Percentiles rank a stretch among this genome's conserved stretches.
Conservation (phyloP, 176 grass and related monocot species). For the Pontederia paniculata region DNA sequence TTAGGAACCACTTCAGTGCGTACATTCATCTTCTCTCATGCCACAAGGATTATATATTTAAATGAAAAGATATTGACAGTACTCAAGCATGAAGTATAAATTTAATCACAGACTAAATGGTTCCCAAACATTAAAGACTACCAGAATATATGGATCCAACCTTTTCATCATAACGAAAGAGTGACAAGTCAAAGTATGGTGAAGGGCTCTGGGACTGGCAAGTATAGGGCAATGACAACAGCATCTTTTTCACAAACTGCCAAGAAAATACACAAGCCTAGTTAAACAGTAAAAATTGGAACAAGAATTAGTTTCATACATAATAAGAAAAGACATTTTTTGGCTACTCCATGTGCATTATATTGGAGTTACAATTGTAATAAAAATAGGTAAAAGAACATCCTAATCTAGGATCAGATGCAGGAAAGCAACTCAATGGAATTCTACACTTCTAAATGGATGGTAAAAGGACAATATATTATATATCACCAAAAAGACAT, state of each 20-base stretch:
- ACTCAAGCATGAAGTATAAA: background rate
- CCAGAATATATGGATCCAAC: slow-evolving; percentile 21
- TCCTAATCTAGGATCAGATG: too few species aligned
- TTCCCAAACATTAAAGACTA: background rate
- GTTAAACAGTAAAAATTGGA: slow-evolving; percentile 10
- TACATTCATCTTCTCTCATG: too few species aligned
- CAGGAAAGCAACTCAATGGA: too few species aligned
- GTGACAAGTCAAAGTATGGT: slow-evolving; percentile 84
- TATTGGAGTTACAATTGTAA: too few species aligned
- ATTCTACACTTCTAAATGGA: too few species aligned
- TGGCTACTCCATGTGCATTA: too few species aligned
- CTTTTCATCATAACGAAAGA: slow-evolving; percentile 99
- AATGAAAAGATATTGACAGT: too few species aligned
- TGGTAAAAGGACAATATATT: too few species aligned
- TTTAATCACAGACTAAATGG: background rate
- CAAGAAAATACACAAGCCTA: slow-evolving; percentile 16
- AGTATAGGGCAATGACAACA: slow-evolving; percentile 64
- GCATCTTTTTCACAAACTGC: slow-evolving; percentile 94
- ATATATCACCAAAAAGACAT: too few species aligned
- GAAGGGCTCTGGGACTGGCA: slow-evolving; percentile 97
- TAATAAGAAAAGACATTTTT: background rate
- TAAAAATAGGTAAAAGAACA: too few species aligned
- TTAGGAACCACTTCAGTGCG: too few species aligned
- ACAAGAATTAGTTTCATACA: background rate
- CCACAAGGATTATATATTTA: too few species aligned